Base-by-base conservation (phyloP, 163 green algal genomes). In the Prototheca wickerhamii region DNA sequence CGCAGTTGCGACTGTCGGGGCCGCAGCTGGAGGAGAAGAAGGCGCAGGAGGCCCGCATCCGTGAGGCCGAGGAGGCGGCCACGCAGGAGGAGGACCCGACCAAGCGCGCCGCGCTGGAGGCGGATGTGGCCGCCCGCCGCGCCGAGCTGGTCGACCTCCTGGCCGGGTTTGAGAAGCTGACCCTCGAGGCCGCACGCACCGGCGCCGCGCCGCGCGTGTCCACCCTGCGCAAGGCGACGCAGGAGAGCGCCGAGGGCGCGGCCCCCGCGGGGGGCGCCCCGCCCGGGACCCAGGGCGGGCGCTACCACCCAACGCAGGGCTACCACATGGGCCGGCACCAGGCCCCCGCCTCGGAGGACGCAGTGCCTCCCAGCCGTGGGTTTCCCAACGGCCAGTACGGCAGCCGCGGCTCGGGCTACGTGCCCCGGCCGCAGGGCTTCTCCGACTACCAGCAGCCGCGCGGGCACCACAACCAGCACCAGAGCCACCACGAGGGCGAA, bases 1-100 rank as follows among this genome's bases (percentile, higher is more conserved):
- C 75, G 75, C 80, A 89, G 82, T 70, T 89, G 56, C 75, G 85
- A 7, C 71, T 92, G 46, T 82, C 67, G 25, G 54, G 70, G 0
- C 44, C 76, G 31, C 84, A 92, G 68, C 42, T 78, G n/a, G 76
- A 90, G 55, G 68, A 87, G 65, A 84, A 82, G 55, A 37, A 35
- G 29, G 69, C 70, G 0, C 61, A 73, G 4, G 79, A 91, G 70
- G 70, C 70, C 33, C 72, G 62, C 1, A 56, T 85, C 0, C 62
- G 70, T n/a, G 77, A 89, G 50, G 35, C 85, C 0, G 49, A 84
- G 58, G 67, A 82, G 60, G 61, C 70, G 3, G 35, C 80, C 5
- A 49, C 21, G 7, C 53, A 65, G 17, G 72, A 78, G 59, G 52
- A 67, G 31, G 68, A 80, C 53, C 69, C 72, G 8, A 61, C 42